A percentile compares a stretch with the other conserved stretches of the same genome.
phyloP scores from a whole-genome alignment of 2,329 filamentous ascomycete genomes.

The Scedosporium minutisporum region DNA sequence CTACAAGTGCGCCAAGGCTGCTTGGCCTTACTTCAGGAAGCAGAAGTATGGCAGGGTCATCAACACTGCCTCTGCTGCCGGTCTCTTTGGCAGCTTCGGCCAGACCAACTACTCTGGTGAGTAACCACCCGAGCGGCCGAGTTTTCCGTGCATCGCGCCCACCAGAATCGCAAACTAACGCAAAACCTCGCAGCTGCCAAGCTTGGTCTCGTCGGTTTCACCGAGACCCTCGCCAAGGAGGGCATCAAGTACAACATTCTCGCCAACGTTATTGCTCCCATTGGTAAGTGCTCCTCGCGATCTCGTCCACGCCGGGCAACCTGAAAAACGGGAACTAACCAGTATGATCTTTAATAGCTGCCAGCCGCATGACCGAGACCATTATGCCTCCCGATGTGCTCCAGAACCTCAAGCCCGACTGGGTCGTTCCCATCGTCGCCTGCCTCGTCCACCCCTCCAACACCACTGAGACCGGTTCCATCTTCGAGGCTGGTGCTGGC shows the following conservation, averaged over 20 bases:
- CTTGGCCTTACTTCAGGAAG: constrained; percentile 96
- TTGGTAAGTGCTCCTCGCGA: constrained; percentile 31
- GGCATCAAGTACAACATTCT: constrained; percentile 97
- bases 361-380: constrained; percentile 90
- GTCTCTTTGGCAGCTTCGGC: constrained; percentile 90
- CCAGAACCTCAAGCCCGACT: constrained; percentile 78
- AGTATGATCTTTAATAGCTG: constrained; percentile 42
- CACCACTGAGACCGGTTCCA: constrained; percentile 70
- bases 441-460: constrained; percentile 80
- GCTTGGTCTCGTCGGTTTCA: constrained; percentile 90
- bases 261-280: constrained; percentile 88
- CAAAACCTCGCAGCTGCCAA: constrained; percentile 59
- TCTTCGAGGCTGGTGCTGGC: constrained; percentile 90
- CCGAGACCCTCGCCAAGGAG: constrained; percentile 95
- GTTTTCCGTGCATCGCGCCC: not conserved
- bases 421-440: constrained; percentile 89
- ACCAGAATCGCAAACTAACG: not conserved
- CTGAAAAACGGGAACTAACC: not conserved
- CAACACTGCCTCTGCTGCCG: constrained; percentile 93
- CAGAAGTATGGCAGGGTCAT: constrained; percentile 97
- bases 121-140: constrained; percentile 10
- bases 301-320: not conserved
- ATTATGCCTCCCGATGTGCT: constrained; percentile 92
- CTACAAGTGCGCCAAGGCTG: constrained; percentile 90
- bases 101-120: constrained; percentile 86